Evolutionary conservation across 129 eudicot species (phyloP), one percentile per base, ranked within the genome.

Genomic region (Silybum marianum): DNA sequence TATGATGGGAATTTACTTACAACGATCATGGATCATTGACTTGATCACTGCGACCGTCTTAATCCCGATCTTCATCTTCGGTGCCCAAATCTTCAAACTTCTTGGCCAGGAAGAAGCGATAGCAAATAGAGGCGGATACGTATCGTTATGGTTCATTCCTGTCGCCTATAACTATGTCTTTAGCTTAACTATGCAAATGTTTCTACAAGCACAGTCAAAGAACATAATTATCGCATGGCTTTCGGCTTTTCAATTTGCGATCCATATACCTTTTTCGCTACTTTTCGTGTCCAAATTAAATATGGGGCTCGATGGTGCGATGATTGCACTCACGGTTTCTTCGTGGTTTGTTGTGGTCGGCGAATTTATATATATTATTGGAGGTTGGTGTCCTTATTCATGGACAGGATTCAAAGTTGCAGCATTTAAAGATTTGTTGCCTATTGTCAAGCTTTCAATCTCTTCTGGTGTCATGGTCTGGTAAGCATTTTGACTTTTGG

Each of bases 391-490:
- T 51, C 94, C 90, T 13, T 21, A 79, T 39, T 34, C 91, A n/a
- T 90, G 94, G 94, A 88, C 69, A 79, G 94, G 94, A 9, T 90
- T 90, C 75, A 80, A 75, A 16, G 28, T 58, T 10, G 85, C 87
- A 34, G 91, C 96, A 11, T 84, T 91, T 34, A 73, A 78, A 80
- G 96, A 91, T 82, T 40, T 91, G 32, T 48, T 83, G 24, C 96
- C 96, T 13, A 89, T 91, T 13, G 71, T 91, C 10, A 91, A 89
- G 93, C 91, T 89, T 80, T 91, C 96, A 7, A 1, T 87, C 11
- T 87, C 93, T 19, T 91, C 96, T 12, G 96, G 96, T 14, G 77
- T 92, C 32, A 92, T 92, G 97, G 81, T 90, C 66, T 92, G 97
- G 97, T 90, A 86, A 76, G 77, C 65, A 26, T 19, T 42, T 69